Evolutionary conservation across 2,329 filamentous ascomycete genomes (phyloP).

Genomic region (Dactylella cylindrospora): DNA sequence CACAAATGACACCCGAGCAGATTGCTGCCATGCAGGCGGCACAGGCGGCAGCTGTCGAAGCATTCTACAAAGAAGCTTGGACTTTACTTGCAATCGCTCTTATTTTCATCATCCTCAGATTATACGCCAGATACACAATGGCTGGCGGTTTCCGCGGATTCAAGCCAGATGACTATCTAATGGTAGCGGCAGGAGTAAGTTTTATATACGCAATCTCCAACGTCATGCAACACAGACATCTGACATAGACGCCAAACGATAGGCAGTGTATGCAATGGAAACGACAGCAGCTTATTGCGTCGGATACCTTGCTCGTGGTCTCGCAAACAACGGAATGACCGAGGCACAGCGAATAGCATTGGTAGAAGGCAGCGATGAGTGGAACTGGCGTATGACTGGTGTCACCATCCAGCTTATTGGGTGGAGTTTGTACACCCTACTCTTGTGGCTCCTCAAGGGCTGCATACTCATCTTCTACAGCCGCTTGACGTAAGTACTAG

Average conservation of each 20-base stretch:
- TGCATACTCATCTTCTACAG: slow-evolving; percentile 62
- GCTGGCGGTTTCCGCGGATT: slow-evolving; percentile 58
- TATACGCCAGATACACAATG: slow-evolving; percentile 56
- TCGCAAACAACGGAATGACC: slow-evolving; percentile 63
- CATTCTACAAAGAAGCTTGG: slow-evolving; percentile 56
- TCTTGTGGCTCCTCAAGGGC: slow-evolving; percentile 60
- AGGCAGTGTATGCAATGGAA: slow-evolving; percentile 59
- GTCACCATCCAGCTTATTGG: slow-evolving; percentile 60
- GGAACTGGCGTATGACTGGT: slow-evolving; percentile 57
- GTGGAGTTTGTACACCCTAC: slow-evolving; percentile 59
- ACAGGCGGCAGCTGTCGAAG: slow-evolving; percentile 32
- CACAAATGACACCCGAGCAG: slow-evolving; percentile 37
- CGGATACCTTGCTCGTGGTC: slow-evolving; percentile 56
- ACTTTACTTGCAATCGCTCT: slow-evolving; percentile 59
- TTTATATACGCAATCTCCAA: slow-evolving; percentile 1
- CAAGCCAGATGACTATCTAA: slow-evolving; percentile 62
- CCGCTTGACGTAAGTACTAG: slow-evolving; percentile 56
- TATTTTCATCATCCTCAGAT: slow-evolving; percentile 58
- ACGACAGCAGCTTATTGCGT: slow-evolving; percentile 58
- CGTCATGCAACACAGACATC: not conserved
- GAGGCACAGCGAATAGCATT: slow-evolving; percentile 56
- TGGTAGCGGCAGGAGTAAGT: slow-evolving; percentile 59
- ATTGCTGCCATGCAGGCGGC: slow-evolving; percentile 39
- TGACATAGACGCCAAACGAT: slow-evolving; percentile 11
- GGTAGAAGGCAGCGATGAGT: slow-evolving; percentile 55